These are phyloP conservation scores for Hygrophila difformis DNA, from an alignment of 257 asterid species.

Conservation along the genomic window DNA sequence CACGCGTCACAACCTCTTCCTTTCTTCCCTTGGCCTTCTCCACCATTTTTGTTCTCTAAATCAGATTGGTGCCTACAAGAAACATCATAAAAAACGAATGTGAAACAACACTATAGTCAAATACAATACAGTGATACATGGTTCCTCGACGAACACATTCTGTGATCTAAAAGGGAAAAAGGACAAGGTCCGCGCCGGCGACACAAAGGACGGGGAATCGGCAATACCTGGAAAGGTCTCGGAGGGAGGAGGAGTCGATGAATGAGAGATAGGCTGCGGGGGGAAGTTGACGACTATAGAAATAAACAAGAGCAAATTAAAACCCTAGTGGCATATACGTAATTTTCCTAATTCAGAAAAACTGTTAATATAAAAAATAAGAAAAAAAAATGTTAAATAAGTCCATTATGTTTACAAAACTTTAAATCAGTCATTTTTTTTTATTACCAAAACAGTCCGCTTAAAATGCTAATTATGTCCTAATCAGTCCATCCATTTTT, in stretches of 20 bases:
- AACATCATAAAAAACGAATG: neutral
- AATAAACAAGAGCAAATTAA: conserved; percentile 1
- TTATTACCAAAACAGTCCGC: no score
- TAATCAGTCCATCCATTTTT: no score
- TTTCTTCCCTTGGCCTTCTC: conserved; percentile 36
- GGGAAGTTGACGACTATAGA: no score
- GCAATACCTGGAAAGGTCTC: neutral
- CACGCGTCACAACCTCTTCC: conserved; percentile 45
- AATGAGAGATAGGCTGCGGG: neutral
- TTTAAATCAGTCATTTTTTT: no score
- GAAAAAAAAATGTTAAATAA: no score
- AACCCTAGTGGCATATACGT: conserved; percentile 18
- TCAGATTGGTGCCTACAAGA: conserved; percentile 20
- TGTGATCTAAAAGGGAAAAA: neutral
- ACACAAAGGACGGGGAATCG: neutral
- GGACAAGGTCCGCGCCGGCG: neutral
- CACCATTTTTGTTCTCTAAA: conserved; percentile 25
- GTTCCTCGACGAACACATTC: neutral
- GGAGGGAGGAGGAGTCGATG: conserved; percentile 2
- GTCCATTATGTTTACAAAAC: no score
- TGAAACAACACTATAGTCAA: neutral
- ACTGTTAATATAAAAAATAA: no score
- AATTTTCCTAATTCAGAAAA: no score
- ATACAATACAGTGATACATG: no score
- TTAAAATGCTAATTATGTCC: no score